Evolutionary conservation across 225 moss, liverwort and hornwort species (phyloP).

Genomic region (Pseudisothecium myosuroides): DNA sequence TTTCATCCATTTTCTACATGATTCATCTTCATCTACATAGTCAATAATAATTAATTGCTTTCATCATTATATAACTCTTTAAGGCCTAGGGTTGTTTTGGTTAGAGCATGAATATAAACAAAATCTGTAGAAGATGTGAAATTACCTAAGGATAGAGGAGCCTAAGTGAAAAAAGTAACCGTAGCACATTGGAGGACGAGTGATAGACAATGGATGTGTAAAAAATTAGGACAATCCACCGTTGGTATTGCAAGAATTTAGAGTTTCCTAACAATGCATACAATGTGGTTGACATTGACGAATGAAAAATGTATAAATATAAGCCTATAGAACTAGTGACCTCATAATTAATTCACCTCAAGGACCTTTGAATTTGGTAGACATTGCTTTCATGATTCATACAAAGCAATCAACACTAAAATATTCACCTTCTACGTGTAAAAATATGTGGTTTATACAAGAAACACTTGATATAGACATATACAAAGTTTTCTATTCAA

Average conservation of each 20-base stretch:
- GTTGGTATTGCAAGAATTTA: background rate
- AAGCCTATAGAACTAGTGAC: accelerated
- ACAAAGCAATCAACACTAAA: background rate
- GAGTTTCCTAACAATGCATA: background rate
- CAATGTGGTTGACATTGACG: background rate
- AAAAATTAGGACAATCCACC: background rate
- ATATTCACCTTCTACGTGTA: background rate
- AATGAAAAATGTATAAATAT: background rate
- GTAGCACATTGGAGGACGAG: background rate
- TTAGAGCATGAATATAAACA: background rate
- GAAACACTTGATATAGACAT: background rate
- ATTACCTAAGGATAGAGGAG: background rate
- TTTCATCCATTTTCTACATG: background rate
- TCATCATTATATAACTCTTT: background rate
- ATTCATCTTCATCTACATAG: background rate
- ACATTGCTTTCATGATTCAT: background rate
- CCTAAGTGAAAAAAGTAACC: background rate
- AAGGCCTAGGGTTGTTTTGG: background rate
- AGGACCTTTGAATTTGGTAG: background rate
- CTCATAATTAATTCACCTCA: background rate
- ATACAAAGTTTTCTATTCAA: background rate
- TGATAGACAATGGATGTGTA: background rate
- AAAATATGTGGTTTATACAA: background rate
- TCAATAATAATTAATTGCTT: background rate
- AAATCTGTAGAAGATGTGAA: too few species aligned